These are phyloP conservation scores for Lachancea dasiensis DNA, from an alignment of 805 yeast genomes.

Conservation along the genomic window DNA sequence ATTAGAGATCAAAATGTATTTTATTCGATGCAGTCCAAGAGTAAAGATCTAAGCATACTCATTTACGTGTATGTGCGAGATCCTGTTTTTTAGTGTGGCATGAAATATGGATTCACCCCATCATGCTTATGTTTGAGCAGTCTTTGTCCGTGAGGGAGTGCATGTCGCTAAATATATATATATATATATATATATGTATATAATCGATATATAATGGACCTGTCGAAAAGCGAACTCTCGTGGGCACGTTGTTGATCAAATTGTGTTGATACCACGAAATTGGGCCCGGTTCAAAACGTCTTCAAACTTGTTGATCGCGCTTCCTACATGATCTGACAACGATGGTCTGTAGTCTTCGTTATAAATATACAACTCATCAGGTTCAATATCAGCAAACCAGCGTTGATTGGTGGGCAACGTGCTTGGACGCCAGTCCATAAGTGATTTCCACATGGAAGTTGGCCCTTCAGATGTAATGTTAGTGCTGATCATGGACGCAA, in stretches of 20 bases:
- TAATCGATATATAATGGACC: too few species aligned
- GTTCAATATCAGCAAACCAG: slow-evolving; percentile 16
- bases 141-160: too few species aligned
- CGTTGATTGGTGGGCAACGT: slow-evolving; percentile 4
- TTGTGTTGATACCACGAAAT: not conserved
- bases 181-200: too few species aligned
- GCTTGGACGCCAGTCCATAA: not conserved
- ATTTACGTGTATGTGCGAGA: too few species aligned
- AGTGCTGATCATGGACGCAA: not conserved
- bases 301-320: not conserved
- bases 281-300: not conserved
- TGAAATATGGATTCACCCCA: too few species aligned
- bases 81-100: too few species aligned
- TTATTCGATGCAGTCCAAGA: too few species aligned
- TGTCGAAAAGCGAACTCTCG: too few species aligned
- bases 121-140: too few species aligned
- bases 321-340: not conserved
- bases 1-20: not conserved
- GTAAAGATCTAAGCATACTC: too few species aligned
- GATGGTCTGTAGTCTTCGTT: not conserved
- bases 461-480: not conserved
- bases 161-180: too few species aligned
- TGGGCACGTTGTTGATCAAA: too few species aligned
- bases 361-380: slow-evolving; percentile 7
- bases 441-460: not conserved